Base-by-base conservation (phyloP, 306 rosid genomes). In the Astragalus glycyphyllos region DNA sequence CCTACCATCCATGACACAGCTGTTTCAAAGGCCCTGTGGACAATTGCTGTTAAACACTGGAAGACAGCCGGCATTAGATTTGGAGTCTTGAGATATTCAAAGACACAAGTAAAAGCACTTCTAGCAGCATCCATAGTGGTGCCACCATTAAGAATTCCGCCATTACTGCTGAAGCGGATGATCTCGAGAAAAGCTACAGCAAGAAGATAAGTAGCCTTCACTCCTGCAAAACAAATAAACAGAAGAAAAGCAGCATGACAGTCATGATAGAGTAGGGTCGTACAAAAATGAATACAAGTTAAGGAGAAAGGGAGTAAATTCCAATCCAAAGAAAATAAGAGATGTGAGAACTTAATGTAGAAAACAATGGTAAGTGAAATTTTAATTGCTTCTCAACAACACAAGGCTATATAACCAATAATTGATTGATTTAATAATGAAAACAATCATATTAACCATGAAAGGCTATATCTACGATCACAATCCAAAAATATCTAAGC, bases 191-290 rank as follows among this genome's bases (percentile, higher is more conserved):
- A 90, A 75, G 97, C 96, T 71, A 94, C 99, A 0, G 99, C 99
- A 71, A 94, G 99, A 81, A 94, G 99, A 84, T 94, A 94, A 11
- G 99, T 94, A 68, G 99, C 96, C 81, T 94, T 94, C 72, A 94
- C 99, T n/a, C 96, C 99, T 94, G 73, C 77, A 86, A 77, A 68
- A 41, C 59, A 63, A 59, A 57, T 31, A 55, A 64, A 58, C 61
- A 61, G 51, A 55, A 60, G 47, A 34, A 61, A 59, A 66, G 15
- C 58, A 70, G 11, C 70, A 53, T 45, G 46, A 44, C 15, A 11
- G 42, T 65, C 71, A 72, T 37, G 46, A 60, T 23, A 23, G 44
- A 64, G 58, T 16, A 8, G 48, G 54, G 29, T 10, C n/a, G 23
- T 12, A 13, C 45, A 68, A 63, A 58, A 60, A 40, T 51, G 12